A percentile compares a stretch with the other conserved stretches of the same genome.
These are phyloP conservation scores for Umbilicaria muhlenbergii DNA, from an alignment of 495 filamentous ascomycete genomes.

Conservation along the genomic window DNA sequence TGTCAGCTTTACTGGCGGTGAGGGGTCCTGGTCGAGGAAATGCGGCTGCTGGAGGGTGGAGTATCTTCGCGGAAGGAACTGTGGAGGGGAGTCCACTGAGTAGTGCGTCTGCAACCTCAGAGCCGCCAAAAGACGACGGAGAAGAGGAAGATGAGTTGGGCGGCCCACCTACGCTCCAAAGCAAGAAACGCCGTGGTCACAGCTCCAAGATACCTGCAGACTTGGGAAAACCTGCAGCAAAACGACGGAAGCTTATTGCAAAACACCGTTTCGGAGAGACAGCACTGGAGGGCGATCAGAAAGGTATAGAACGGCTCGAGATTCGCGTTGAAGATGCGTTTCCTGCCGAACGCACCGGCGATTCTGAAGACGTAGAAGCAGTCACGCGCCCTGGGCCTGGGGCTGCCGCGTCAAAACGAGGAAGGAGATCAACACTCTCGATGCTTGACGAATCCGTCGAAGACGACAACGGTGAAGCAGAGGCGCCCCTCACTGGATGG, in stretches of 20 bases:
- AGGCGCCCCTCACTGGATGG: constrained; percentile 24
- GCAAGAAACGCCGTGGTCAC: not conserved
- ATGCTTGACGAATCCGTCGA: constrained; percentile 4
- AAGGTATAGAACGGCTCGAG: constrained; percentile 44
- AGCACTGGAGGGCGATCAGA: constrained; percentile 33
- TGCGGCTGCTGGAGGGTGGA: constrained; percentile 58
- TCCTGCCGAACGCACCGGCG: constrained; percentile 26
- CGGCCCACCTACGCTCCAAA: constrained; percentile 4
- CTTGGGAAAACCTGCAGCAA: constrained; percentile 21
- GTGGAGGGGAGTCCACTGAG: constrained; percentile 43
- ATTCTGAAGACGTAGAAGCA: constrained; percentile 14
- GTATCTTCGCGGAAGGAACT: constrained; percentile 54
- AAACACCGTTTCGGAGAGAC: constrained; percentile 38
- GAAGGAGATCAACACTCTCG: constrained; percentile 11
- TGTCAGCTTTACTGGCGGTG: constrained; percentile 46
- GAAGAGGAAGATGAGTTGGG: constrained; percentile 16
- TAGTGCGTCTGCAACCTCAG: constrained; percentile 10
- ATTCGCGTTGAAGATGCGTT: constrained; percentile 41
- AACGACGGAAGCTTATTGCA: constrained; percentile 30
- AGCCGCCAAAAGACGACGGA: constrained; percentile 18
- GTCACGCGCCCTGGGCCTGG: constrained; percentile 20
- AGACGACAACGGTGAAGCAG: constrained; percentile 2
- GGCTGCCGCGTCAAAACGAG: constrained; percentile 18
- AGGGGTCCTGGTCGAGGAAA: constrained; percentile 52
- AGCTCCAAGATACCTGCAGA: constrained; percentile 2